These are phyloP conservation scores for Blastomyces emzantsi DNA, from an alignment of 2,329 filamentous ascomycete species.

Conservation along the genomic window DNA sequence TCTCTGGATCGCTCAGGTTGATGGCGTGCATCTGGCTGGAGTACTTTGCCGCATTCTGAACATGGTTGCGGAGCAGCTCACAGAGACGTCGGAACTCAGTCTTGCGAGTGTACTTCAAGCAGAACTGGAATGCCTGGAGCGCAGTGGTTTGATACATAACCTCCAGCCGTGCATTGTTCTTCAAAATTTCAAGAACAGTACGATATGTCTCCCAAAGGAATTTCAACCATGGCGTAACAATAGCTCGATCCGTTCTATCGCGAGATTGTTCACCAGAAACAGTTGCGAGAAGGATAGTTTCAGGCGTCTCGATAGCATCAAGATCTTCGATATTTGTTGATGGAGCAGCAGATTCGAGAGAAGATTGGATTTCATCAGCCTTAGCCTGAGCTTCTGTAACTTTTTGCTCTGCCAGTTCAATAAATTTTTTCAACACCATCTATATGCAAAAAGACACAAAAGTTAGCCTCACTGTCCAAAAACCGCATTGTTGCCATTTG, in stretches of 20 bases:
- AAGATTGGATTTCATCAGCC: conserved; percentile 88
- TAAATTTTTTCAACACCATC: conserved; percentile 95
- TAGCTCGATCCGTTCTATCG: conserved; percentile 93
- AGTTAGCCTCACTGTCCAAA: conserved; percentile 3
- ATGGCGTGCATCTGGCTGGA: conserved; percentile 99
- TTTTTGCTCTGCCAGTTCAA: conserved; percentile 92
- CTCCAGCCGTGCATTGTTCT: conserved; percentile 97
- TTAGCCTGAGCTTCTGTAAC: conserved; percentile 93
- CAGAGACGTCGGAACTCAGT: conserved; percentile 98
- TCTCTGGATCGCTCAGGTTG: conserved; percentile 96
- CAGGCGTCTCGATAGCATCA: conserved; percentile 93
- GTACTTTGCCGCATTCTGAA: conserved; percentile 98
- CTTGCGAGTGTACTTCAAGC: conserved; percentile 95
- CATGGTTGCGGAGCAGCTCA: conserved; percentile 95
- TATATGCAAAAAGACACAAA: conserved; percentile 27
- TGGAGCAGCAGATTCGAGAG: conserved; percentile 63
- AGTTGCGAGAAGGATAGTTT: conserved; percentile 94
- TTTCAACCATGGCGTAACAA: conserved; percentile 98
- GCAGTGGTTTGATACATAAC: conserved; percentile 98
- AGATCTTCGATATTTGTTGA: conserved; percentile 81
- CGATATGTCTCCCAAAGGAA: conserved; percentile 99
- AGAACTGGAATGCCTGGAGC: conserved; percentile 98
- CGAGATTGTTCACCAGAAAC: conserved; percentile 96
- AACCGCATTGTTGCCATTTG: background rate
- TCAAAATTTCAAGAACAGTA: conserved; percentile 94